Conservation (phyloP, 2,329 filamentous ascomycete species). For the Chrysoporthe cubensis region DNA sequence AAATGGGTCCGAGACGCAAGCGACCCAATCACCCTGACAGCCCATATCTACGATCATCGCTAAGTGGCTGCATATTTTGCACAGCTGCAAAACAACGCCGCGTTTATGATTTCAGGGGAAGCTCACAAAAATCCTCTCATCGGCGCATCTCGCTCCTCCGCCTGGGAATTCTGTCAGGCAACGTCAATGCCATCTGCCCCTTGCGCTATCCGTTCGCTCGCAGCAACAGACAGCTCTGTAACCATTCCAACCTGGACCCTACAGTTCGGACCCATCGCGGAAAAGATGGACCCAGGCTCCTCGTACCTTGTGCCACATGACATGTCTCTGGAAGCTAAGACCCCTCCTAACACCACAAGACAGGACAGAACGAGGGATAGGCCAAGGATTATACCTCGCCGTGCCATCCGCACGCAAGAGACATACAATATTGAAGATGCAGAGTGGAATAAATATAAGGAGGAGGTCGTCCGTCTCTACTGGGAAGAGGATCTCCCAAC, state of each 20-base stretch:
- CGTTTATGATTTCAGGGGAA: neutral
- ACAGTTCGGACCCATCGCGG: too few relatives aligned
- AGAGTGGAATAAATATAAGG: constrained; percentile 5
- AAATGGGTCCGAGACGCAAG: too few relatives aligned
- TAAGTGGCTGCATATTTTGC: too few relatives aligned
- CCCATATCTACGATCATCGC: too few relatives aligned
- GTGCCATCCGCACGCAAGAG: neutral
- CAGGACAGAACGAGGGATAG: neutral
- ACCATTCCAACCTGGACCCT: too few relatives aligned
- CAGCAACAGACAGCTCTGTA: too few relatives aligned
- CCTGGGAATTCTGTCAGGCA: neutral
- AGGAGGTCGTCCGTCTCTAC: constrained; percentile 9
- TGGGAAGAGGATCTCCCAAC: constrained; percentile 14
- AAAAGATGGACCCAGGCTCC: too few relatives aligned
- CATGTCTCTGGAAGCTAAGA: too few relatives aligned
- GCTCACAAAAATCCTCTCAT: neutral
- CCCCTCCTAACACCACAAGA: neutral
- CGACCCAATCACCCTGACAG: too few relatives aligned
- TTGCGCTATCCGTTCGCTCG: neutral
- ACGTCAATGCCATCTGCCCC: neutral
- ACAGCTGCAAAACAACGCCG: too few relatives aligned
- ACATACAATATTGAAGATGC: constrained; percentile 2
- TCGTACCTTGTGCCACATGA: too few relatives aligned
- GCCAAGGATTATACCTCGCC: neutral
- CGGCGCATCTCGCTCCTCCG: neutral